Base-by-base conservation (phyloP, 345 rosid species). In the Gossypium raimondii region DNA sequence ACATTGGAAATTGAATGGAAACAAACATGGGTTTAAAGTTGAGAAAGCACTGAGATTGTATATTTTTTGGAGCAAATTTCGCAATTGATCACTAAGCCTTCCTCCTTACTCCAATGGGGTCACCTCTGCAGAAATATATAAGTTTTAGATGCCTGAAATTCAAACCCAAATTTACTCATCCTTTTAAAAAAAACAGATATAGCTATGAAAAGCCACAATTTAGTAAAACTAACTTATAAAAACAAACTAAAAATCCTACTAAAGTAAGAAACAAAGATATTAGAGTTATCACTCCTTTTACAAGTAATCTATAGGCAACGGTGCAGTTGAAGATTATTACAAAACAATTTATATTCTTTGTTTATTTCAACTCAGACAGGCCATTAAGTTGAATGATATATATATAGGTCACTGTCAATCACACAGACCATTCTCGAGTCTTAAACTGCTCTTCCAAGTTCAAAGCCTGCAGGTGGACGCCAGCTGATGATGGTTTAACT, bases 401-500 rank as follows among this genome's bases (percentile, higher is more conserved):
- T 29, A 3, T 29, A 4, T 34, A 34, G 34, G 56, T 48, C 56
- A 57, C 62, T 24, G 14, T 24, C 34, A 14, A 16, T 48, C 57
- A 24, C 10, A 67, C 72, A 22, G 20, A 48, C 8, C 56, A 67
- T 34, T 24, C 62, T 57, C 24, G 16, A 57, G 62, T 11, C 38
- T 25, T 57, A 9, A 9, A 48, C 57, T 44, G 57, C 11, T 4
- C 12, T 67, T 67, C 56, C 58, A n/a, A 67, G 2, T 67, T 50
- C 20, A n/a, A 24, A 24, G 20, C 16, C 41, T 48, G 56, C 20
- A 3, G 11, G 41, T 48, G 72, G 41, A 47, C 24, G 57, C 55
- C 72, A 67, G 43, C 38, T 10, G 68, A 64, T n/a, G 68, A 64
- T 43, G 68, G 68, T 41, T n/a, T 43, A 44, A 45, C n/a, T 11